Percentiles rank a stretch among this genome's conserved stretches.
phyloP scores from a whole-genome alignment of 345 rosid species.

The Camelina sativa region DNA sequence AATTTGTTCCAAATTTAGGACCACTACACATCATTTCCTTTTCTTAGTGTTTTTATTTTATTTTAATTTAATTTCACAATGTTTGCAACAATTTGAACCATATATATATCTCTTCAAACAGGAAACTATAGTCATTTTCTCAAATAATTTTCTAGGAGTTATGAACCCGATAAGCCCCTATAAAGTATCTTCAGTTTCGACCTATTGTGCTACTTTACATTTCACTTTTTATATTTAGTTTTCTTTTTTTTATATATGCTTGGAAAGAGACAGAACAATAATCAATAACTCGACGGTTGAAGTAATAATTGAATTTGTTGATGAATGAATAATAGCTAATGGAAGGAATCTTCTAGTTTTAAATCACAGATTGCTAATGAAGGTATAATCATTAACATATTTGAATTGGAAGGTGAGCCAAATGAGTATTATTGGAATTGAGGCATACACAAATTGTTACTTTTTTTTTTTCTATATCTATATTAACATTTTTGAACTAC shows the following conservation, averaged over 20 bases:
- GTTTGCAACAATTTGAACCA: conserved; percentile 4
- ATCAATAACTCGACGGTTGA: conserved; percentile 26
- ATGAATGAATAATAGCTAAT: conserved; percentile 39
- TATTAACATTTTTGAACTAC: no score
- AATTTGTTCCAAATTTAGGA: conserved; percentile 31
- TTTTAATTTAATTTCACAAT: neutral
- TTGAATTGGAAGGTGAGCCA: conserved; percentile 25
- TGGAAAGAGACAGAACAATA: conserved; percentile 32
- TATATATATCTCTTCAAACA: conserved; percentile 5
- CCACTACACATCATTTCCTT: conserved; percentile 24
- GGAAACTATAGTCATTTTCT: conserved; percentile 38
- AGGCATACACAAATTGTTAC: conserved; percentile 9
- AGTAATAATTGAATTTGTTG: conserved; percentile 42
- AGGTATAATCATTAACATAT: conserved; percentile 35
- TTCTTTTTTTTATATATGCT: conserved; percentile 8
- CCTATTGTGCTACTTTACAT: conserved; percentile 5
- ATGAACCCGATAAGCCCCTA: conserved; percentile 12
- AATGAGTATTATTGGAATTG: conserved; percentile 2
- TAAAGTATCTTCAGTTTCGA: neutral
- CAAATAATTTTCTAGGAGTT: conserved; percentile 28
- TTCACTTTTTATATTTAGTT: neutral
- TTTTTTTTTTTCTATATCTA: no score
- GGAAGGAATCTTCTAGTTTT: neutral
- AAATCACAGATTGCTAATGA: conserved; percentile 25
- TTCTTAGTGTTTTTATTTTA: neutral